phyloP scores from a whole-genome alignment of 768 basidiomycete species.

The Trametes gibbosa region DNA sequence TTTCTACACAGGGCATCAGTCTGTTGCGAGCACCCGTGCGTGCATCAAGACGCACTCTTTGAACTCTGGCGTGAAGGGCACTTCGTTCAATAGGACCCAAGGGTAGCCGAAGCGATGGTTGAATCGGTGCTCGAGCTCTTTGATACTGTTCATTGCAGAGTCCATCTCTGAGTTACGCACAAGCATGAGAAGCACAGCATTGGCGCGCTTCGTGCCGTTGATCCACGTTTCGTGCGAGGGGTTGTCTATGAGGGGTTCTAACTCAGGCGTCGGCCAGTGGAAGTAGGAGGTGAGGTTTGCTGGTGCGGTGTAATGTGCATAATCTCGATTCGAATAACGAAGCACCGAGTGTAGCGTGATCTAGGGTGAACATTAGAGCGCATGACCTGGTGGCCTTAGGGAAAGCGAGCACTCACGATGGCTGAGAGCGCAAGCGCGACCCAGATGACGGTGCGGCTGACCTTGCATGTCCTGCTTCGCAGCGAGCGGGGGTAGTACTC shows the following conservation, averaged over 20 bases:
- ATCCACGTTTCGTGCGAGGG: neutral
- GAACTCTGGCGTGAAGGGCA: conserved; percentile 73
- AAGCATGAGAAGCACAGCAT: conserved; percentile 44
- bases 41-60: conserved; percentile 35
- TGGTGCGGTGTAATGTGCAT: neutral
- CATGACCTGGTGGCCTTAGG: neutral
- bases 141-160: conserved; percentile 59
- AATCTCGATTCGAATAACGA: neutral
- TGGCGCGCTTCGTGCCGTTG: conserved; percentile 24
- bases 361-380: neutral
- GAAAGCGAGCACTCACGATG: neutral
- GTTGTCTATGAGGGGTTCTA: neutral
- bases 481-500: neutral
- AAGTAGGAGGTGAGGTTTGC: conserved; percentile 2
- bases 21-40: neutral
- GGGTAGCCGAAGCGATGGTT: conserved; percentile 81
- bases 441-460: conserved; percentile 3
- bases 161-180: conserved; percentile 62
- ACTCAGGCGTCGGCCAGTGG: neutral
- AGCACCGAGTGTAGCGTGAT: neutral
- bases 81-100: conserved; percentile 87
- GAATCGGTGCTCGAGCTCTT: conserved; percentile 83
- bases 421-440: neutral
- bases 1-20: conserved; percentile 9
- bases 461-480: neutral